Conservation (phyloP, 495 filamentous ascomycete species). For the Daldinia decipiens region DNA sequence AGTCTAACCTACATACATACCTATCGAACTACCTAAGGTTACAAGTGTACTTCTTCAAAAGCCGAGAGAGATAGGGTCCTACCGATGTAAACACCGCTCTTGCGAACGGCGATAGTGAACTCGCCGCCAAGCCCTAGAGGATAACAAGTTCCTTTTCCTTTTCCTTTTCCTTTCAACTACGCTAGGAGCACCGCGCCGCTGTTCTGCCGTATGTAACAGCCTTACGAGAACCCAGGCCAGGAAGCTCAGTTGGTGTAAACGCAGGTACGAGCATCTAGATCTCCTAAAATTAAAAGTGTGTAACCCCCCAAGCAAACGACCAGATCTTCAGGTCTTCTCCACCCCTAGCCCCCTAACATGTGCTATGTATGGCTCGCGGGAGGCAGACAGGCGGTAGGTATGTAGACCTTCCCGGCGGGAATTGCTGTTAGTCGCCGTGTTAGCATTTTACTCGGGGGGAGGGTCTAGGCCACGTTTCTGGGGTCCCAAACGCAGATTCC, state of each 20-base stretch:
- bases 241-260: not conserved
- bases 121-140: not conserved
- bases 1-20: no score
- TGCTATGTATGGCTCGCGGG: not conserved
- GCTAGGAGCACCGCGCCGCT: not conserved
- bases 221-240: not conserved
- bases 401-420: not conserved
- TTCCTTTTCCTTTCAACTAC: not conserved
- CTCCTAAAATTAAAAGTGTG: conserved; percentile 6
- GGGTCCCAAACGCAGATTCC: not conserved
- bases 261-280: conserved; percentile 7
- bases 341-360: not conserved
- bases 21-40: not conserved
- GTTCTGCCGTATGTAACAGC: not conserved
- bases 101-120: not conserved
- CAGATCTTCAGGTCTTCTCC: not conserved
- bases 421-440: not conserved
- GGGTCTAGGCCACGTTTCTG: not conserved
- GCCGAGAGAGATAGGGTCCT: not conserved
- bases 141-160: not conserved
- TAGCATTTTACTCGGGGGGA: not conserved
- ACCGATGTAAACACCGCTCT: not conserved
- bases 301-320: not conserved
- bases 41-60: conserved; percentile 4
- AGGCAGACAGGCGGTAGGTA: not conserved